These are phyloP conservation scores for Saccharomyces hybrid DNA, from an alignment of 1,139 yeast genomes.

Conservation along the genomic window DNA sequence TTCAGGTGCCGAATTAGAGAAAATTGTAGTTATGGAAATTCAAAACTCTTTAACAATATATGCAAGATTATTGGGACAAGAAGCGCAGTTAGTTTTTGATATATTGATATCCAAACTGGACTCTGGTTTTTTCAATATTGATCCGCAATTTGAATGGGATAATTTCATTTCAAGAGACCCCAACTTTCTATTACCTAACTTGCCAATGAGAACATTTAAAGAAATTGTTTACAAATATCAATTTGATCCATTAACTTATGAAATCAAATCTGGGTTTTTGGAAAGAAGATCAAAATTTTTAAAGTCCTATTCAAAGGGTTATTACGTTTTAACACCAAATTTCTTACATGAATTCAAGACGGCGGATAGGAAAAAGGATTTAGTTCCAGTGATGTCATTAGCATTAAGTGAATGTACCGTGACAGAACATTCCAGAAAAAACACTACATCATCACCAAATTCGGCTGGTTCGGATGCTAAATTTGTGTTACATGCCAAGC, in stretches of 20 bases:
- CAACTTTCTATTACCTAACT: conserved; percentile 66
- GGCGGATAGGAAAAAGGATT: conserved; percentile 71
- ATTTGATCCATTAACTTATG: conserved; percentile 62
- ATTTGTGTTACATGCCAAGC: conserved; percentile 71
- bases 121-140: conserved; percentile 67
- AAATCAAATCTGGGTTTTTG: conserved; percentile 69
- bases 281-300: conserved; percentile 86
- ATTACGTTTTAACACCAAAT: conserved; percentile 83
- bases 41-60: conserved; percentile 71
- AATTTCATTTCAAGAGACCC: conserved; percentile 65
- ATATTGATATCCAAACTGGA: conserved; percentile 59
- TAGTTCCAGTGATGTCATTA: conserved; percentile 76
- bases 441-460: not conserved
- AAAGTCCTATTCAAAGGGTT: conserved; percentile 81
- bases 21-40: conserved; percentile 76
- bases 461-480: conserved; percentile 55
- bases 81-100: conserved; percentile 59
- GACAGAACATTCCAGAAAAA: conserved; percentile 70
- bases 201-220: conserved; percentile 58
- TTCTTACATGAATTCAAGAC: conserved; percentile 86
- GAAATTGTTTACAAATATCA: conserved; percentile 61
- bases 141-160: conserved; percentile 82
- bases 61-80: conserved; percentile 58
- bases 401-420: conserved; percentile 75
- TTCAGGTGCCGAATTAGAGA: conserved; percentile 82